Evolutionary conservation across 1,284 basidiomycete species (phyloP).

Genomic region (Apiotrichum siamense): DNA sequence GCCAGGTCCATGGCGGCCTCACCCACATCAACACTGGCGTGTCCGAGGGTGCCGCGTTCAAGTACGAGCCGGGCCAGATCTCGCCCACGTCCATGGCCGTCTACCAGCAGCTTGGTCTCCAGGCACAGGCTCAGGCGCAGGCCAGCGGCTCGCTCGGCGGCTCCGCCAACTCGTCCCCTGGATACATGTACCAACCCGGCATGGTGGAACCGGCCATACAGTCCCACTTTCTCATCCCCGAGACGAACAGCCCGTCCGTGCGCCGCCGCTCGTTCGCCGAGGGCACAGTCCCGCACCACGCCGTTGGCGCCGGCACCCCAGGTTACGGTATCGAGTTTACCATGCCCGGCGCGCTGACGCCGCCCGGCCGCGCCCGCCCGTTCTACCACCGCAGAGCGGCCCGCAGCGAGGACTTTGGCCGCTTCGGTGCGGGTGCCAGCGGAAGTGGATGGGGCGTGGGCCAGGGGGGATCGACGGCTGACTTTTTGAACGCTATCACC

Average conservation of each 20-base stretch:
- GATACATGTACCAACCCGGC: slow-evolving; percentile 1
- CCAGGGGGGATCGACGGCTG: slow-evolving; percentile 41
- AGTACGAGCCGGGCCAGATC: slow-evolving; percentile 34
- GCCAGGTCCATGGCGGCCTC: too few relatives aligned
- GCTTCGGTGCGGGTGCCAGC: slow-evolving; percentile 19
- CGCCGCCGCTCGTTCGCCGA: slow-evolving; percentile 33
- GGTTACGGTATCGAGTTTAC: slow-evolving; percentile 42
- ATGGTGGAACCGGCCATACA: background rate
- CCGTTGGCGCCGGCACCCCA: slow-evolving; percentile 40
- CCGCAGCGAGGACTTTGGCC: slow-evolving; percentile 43
- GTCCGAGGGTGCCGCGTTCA: slow-evolving; percentile 13
- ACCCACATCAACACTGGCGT: slow-evolving; percentile 18
- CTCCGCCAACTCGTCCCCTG: background rate
- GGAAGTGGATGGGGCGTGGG: slow-evolving; percentile 41
- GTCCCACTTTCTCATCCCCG: background rate
- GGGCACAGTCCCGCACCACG: slow-evolving; percentile 34
- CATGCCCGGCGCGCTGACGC: slow-evolving; percentile 18
- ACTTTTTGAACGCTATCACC: slow-evolving; percentile 43
- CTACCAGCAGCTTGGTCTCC: slow-evolving; percentile 33
- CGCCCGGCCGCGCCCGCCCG: slow-evolving; percentile 21
- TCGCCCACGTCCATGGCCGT: slow-evolving; percentile 40
- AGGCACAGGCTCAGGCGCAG: too few relatives aligned
- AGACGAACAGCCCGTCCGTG: background rate
- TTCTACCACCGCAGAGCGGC: slow-evolving; percentile 32
- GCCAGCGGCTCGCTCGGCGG: background rate